Evolutionary conservation across 2,329 filamentous ascomycete genomes (phyloP).

Genomic region (Arthrobotrys megalospora): DNA sequence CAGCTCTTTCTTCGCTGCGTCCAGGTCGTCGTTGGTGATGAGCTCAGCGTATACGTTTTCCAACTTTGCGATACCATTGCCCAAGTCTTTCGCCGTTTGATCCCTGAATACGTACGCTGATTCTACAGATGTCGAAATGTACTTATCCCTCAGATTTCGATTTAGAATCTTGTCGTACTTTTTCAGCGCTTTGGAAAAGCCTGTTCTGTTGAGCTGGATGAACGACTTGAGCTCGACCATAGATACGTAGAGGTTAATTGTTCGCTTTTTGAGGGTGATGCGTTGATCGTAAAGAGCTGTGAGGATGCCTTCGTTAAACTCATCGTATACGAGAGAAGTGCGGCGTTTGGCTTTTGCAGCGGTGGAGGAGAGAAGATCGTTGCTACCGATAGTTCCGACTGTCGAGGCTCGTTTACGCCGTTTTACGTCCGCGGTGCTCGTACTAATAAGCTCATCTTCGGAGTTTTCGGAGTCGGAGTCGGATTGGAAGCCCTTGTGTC

Average conservation of each 20-base stretch:
- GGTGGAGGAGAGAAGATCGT: constrained; percentile 39
- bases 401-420: constrained; percentile 45
- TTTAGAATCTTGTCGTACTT: constrained; percentile 98
- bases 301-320: constrained; percentile 82
- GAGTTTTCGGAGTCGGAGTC: constrained; percentile 58
- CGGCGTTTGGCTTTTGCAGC: constrained; percentile 51
- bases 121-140: constrained; percentile 81
- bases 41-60: constrained; percentile 85
- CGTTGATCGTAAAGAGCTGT: constrained; percentile 78
- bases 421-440: constrained; percentile 21
- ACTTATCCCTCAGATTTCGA: constrained; percentile 81
- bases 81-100: constrained; percentile 78
- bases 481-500: constrained; percentile 37
- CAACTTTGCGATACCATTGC: constrained; percentile 80
- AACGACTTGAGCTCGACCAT: constrained; percentile 97
- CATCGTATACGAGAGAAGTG: constrained; percentile 74
- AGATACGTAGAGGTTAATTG: constrained; percentile 88
- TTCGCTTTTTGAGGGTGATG: constrained; percentile 92
- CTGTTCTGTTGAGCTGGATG: constrained; percentile 94
- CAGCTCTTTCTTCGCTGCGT: constrained; percentile 84
- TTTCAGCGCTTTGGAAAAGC: constrained; percentile 95
- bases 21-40: constrained; percentile 84
- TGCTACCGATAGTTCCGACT: constrained; percentile 45
- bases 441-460: constrained; percentile 56
- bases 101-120: constrained; percentile 85